A percentile compares a stretch with the other conserved stretches of the same genome.
phyloP scores from a whole-genome alignment of 441 rosid species.

The Isatis lusitanica region DNA sequence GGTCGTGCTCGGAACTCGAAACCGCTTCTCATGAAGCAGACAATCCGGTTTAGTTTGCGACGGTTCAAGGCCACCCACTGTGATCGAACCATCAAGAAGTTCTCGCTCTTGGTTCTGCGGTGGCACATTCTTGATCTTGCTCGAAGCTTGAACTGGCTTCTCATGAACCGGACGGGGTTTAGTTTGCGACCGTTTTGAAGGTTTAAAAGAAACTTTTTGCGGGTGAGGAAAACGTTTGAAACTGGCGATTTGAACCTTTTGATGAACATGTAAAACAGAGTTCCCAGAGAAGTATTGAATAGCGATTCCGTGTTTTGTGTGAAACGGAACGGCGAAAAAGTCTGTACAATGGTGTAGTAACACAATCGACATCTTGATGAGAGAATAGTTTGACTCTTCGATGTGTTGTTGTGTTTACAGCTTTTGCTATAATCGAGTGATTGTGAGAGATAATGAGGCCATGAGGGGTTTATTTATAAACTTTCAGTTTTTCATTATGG shows the following conservation, averaged over 20 bases:
- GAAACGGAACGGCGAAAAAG: background rate
- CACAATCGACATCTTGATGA: background rate
- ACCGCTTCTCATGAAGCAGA: background rate
- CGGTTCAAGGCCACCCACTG: background rate
- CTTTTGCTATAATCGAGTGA: too few relatives aligned
- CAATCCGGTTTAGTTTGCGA: background rate
- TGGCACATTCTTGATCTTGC: background rate
- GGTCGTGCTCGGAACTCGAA: background rate
- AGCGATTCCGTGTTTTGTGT: background rate
- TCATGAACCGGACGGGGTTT: background rate
- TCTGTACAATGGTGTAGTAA: background rate
- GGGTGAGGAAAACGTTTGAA: background rate
- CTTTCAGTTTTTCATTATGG: background rate
- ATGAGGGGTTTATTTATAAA: background rate
- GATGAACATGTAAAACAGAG: background rate
- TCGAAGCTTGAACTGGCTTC: background rate
- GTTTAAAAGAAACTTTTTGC: background rate
- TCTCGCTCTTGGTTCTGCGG: background rate
- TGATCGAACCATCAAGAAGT: conserved; percentile 6
- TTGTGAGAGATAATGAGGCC: too few relatives aligned
- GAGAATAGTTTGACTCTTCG: background rate
- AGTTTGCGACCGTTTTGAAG: background rate
- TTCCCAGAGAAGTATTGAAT: background rate
- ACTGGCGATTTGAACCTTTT: background rate
- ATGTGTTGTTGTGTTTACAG: background rate